Percentiles rank a stretch among this genome's conserved stretches.
Conservation (phyloP, 2,329 filamentous ascomycete species). For the Arthrobotrys sphaeroides region DNA sequence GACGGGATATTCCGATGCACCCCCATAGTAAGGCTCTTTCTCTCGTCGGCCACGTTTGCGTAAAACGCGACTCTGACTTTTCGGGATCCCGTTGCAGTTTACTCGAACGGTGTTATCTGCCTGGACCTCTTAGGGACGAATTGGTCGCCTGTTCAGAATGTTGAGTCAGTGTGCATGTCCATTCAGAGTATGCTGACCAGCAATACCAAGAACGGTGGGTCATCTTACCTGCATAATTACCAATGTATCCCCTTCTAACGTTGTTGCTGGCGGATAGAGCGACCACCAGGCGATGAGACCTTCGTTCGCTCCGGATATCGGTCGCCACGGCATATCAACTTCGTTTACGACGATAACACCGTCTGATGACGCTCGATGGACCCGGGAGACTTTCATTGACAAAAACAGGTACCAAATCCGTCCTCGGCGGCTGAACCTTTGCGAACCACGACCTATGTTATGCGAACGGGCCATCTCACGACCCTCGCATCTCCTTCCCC, state of each 20-base stretch:
- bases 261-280: slow-evolving; percentile 63
- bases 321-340: slow-evolving; percentile 87
- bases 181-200: slow-evolving; percentile 98
- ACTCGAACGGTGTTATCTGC: slow-evolving; percentile 98
- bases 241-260: neutral
- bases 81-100: slow-evolving; percentile 65
- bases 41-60: too few species aligned
- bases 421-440: neutral
- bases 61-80: neutral
- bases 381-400: neutral
- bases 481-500: neutral
- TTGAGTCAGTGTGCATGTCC: slow-evolving; percentile 96
- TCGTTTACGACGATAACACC: slow-evolving; percentile 90
- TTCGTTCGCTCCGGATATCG: slow-evolving; percentile 81
- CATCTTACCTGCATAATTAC: neutral
- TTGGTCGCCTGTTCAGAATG: slow-evolving; percentile 96
- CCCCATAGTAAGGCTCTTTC: slow-evolving; percentile 75
- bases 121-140: slow-evolving; percentile 86
- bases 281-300: slow-evolving; percentile 87
- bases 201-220: slow-evolving; percentile 78
- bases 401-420: neutral
- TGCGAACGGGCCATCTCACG: neutral
- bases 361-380: slow-evolving; percentile 64
- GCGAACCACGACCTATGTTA: neutral
- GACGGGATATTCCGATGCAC: slow-evolving; percentile 82